phyloP scores from a whole-genome alignment of 208 protist species.

The Novymonas esmeraldas region DNA sequence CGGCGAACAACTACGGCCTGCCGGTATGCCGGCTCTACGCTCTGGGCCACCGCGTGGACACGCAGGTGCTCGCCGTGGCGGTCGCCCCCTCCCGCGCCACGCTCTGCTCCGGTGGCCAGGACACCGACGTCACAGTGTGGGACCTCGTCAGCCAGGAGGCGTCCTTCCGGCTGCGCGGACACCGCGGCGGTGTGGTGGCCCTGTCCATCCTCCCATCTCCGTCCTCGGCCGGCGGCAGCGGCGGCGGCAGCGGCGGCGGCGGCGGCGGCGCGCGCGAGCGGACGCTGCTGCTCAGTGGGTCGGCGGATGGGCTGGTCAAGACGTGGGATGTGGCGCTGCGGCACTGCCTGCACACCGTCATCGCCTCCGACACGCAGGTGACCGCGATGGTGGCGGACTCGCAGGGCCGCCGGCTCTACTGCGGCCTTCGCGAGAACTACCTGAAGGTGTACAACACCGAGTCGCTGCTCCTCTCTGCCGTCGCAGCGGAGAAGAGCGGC shows the following conservation, averaged over 20 bases:
- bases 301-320: constrained; percentile 89
- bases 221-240: neutral
- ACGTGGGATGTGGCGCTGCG: constrained; percentile 81
- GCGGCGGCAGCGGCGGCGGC: constrained; percentile 3
- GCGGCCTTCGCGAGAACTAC: constrained; percentile 85
- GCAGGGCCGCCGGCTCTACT: constrained; percentile 70
- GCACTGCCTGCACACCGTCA: constrained; percentile 89
- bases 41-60: constrained; percentile 83
- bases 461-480: constrained; percentile 25
- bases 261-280: constrained; percentile 11
- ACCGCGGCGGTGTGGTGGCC: constrained; percentile 80
- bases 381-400: constrained; percentile 73
- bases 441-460: constrained; percentile 88
- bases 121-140: constrained; percentile 99
- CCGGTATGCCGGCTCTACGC: constrained; percentile 85
- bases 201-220: constrained; percentile 57
- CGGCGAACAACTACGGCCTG: constrained; percentile 80
- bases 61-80: constrained; percentile 86
- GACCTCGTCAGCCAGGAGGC: constrained; percentile 91
- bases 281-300: constrained; percentile 67
- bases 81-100: constrained; percentile 48
- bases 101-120: constrained; percentile 92
- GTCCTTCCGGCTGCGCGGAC: constrained; percentile 81
- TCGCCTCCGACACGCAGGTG: constrained; percentile 83
- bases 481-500: constrained; percentile 1